These are phyloP conservation scores for Saccharata proteae DNA, from an alignment of 2,329 filamentous ascomycete species.

Conservation along the genomic window DNA sequence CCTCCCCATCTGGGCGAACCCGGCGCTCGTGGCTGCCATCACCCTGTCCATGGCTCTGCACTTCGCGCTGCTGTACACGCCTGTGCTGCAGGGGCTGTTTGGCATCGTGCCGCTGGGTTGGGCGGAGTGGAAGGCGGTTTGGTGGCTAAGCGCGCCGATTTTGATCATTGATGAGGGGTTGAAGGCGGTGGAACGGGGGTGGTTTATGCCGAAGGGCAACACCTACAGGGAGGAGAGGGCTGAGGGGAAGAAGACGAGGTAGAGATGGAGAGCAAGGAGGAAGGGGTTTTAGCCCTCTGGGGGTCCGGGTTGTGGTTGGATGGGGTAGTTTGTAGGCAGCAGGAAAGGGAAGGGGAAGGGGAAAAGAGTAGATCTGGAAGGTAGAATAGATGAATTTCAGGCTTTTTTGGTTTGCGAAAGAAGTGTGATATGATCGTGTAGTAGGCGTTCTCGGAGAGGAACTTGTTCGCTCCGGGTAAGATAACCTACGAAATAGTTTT, in stretches of 20 bases:
- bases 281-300: no score
- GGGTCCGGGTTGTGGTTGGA: no score
- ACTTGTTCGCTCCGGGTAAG: no score
- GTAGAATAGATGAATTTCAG: no score
- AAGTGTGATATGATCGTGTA: no score
- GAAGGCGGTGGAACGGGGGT: slow-evolving; percentile 56
- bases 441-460: no score
- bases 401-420: no score
- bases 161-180: slow-evolving; percentile 78
- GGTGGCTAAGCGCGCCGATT: slow-evolving; percentile 83
- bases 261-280: not conserved
- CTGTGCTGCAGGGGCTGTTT: slow-evolving; percentile 79
- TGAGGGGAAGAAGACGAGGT: slow-evolving; percentile 11
- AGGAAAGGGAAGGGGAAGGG: no score
- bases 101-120: slow-evolving; percentile 78
- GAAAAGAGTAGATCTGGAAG: no score
- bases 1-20: slow-evolving; percentile 93
- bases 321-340: no score
- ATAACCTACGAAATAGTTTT: no score
- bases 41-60: slow-evolving; percentile 85
- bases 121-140: slow-evolving; percentile 84
- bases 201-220: slow-evolving; percentile 18
- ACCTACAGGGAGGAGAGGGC: slow-evolving; percentile 10
- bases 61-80: slow-evolving; percentile 85
- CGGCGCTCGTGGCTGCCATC: slow-evolving; percentile 96